Evolutionary conservation across 192 early-diverging fungal genomes (phyloP).

Genomic region (Coemansia sp.): DNA sequence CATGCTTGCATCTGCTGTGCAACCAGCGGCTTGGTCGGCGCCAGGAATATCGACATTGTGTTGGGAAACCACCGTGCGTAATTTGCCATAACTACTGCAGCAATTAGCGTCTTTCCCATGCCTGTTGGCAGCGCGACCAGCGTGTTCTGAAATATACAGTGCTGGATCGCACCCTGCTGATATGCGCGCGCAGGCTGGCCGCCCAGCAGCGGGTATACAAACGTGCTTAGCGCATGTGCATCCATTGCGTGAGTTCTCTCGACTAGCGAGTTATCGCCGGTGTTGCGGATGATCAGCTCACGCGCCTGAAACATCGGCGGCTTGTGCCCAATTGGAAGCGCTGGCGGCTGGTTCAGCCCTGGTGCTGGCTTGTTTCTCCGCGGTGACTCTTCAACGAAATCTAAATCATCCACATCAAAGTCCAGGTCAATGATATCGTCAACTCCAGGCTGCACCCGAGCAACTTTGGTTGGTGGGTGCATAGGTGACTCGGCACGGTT

Average conservation of each 20-base stretch:
- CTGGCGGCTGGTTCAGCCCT: not conserved
- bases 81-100: conserved; percentile 92
- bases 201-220: conserved; percentile 46
- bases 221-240: conserved; percentile 31
- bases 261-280: conserved; percentile 45
- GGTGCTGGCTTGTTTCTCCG: not conserved
- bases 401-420: conserved; percentile 19
- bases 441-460: conserved; percentile 12
- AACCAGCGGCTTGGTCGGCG: conserved; percentile 89
- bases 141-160: conserved; percentile 77
- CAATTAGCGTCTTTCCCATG: conserved; percentile 93
- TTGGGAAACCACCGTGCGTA: conserved; percentile 90
- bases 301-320: conserved; percentile 19
- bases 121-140: conserved; percentile 83
- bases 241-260: conserved; percentile 39
- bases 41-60: conserved; percentile 83
- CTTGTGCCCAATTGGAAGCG: not conserved
- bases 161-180: conserved; percentile 82
- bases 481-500: conserved; percentile 3
- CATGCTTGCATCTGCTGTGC: conserved; percentile 90
- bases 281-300: conserved; percentile 22
- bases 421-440: conserved; percentile 26
- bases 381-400: conserved; percentile 10
- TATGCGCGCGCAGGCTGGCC: conserved; percentile 69
- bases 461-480: conserved; percentile 21